phyloP scores from a whole-genome alignment of 306 rosid genomes.

The Cicer pinnatifidum region DNA sequence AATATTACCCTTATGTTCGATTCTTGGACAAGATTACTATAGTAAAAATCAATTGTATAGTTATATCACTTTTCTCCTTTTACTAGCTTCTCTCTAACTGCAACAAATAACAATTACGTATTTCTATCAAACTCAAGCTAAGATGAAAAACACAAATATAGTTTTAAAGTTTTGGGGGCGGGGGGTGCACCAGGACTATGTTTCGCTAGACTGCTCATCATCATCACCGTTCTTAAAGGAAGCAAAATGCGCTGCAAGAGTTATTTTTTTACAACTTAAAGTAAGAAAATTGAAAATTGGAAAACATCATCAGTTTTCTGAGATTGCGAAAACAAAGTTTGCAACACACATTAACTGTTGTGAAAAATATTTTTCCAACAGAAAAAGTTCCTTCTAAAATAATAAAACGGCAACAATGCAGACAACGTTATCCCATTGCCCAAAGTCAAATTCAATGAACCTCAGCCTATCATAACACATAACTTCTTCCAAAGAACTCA shows the following conservation, averaged over 20 bases:
- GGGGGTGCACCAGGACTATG: constrained; percentile 8
- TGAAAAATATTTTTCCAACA: constrained; percentile 14
- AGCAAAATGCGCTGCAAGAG: not conserved
- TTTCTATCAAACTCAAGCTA: not conserved
- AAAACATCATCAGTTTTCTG: constrained; percentile 11
- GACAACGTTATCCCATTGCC: constrained; percentile 8
- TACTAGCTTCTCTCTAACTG: not conserved
- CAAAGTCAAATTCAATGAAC: constrained; percentile 3
- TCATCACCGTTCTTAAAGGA: not conserved
- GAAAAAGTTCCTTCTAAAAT: not conserved
- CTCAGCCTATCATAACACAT: not conserved
- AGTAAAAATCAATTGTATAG: not conserved
- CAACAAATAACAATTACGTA: not conserved
- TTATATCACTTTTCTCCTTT: constrained; percentile 2
- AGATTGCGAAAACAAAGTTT: not conserved
- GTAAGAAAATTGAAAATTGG: constrained; percentile 11
- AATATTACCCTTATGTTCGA: not conserved
- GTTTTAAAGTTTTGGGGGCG: not conserved
- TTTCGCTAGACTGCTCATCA: constrained; percentile 5
- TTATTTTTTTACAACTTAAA: constrained; percentile 3
- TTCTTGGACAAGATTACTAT: constrained; percentile 1
- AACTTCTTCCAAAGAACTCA: constrained; percentile 1
- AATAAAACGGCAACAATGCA: not conserved
- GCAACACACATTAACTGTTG: constrained; percentile 15
- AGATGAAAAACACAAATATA: no score